Percentiles rank a stretch among this genome's conserved stretches.
These are phyloP conservation scores for Entomophthora muscae DNA, from an alignment of 371 early-diverging fungal species.

Conservation along the genomic window DNA sequence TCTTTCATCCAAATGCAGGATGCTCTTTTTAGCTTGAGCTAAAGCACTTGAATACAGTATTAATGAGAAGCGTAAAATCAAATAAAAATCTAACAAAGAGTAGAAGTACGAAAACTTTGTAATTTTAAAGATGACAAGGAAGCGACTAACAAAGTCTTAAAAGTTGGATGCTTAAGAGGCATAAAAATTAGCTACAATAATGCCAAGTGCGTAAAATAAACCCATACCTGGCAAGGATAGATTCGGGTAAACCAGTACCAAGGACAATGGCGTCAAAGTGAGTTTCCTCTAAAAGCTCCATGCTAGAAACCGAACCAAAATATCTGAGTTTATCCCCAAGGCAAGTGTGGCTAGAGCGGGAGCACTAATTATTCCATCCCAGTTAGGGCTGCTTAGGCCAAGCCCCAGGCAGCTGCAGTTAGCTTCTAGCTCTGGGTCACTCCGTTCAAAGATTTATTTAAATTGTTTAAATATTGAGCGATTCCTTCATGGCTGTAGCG, in stretches of 20 bases:
- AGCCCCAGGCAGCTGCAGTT: no score
- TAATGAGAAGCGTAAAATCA: background rate
- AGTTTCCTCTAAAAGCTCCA: background rate
- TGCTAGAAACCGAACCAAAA: no score
- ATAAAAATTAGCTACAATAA: background rate
- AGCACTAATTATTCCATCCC: no score
- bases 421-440: no score
- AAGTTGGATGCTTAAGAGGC: background rate
- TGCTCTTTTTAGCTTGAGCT: background rate
- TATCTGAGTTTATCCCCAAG: no score
- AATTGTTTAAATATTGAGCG: no score
- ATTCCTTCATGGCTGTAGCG: no score
- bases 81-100: background rate
- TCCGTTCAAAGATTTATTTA: no score
- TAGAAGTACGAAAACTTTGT: background rate
- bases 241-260: background rate
- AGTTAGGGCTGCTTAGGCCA: no score
- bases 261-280: background rate
- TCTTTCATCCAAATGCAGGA: background rate
- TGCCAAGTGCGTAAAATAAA: background rate
- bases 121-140: background rate
- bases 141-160: background rate
- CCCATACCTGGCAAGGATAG: background rate
- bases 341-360: no score
- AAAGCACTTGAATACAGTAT: background rate